Conservation (phyloP, 805 yeast genomes). For the Suhomyces faveliae region DNA sequence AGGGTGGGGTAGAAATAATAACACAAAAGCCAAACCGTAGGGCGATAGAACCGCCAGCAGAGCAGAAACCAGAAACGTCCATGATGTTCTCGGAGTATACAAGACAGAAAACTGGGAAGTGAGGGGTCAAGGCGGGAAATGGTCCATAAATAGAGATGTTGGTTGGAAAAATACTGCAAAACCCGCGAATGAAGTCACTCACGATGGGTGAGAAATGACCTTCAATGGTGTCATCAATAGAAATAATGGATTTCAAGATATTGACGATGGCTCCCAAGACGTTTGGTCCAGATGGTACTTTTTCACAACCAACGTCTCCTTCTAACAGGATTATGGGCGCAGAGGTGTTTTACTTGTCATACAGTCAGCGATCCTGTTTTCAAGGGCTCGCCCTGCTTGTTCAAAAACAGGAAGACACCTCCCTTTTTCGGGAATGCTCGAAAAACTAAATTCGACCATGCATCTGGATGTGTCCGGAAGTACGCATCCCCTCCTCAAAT, state of each 20-base stretch:
- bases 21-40: background rate
- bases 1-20: background rate
- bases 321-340: background rate
- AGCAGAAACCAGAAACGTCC: background rate
- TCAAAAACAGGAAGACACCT: background rate
- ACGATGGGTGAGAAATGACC: background rate
- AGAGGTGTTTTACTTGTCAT: too few species aligned
- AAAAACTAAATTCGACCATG: background rate
- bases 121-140: conserved; percentile 1
- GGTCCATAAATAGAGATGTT: background rate
- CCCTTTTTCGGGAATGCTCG: background rate
- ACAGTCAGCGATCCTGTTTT: too few species aligned
- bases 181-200: background rate
- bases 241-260: background rate
- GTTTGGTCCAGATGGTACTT: background rate
- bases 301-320: background rate
- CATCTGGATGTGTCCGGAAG: background rate
- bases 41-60: conserved; percentile 2
- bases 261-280: background rate
- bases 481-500: background rate
- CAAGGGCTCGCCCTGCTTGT: too few species aligned
- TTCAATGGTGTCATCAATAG: background rate
- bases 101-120: conserved; percentile 7
- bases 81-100: background rate
- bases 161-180: background rate